These are phyloP conservation scores for Blumeria graminis DNA, from an alignment of 2,329 filamentous ascomycete species.

Conservation along the genomic window DNA sequence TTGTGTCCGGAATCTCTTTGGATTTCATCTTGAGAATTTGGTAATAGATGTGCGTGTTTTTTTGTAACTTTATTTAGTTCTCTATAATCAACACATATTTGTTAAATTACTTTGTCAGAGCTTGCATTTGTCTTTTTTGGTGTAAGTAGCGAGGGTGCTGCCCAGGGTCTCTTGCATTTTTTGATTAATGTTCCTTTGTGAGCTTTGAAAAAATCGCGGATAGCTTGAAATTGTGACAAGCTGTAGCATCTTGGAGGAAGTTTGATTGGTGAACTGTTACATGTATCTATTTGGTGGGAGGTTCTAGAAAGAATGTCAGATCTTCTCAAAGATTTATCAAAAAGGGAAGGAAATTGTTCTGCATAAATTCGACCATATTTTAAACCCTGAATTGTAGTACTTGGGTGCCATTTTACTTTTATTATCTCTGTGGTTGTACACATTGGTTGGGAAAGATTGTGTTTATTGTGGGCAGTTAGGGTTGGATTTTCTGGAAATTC, in stretches of 20 bases:
- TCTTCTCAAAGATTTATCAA: not conserved
- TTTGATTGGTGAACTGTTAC: not conserved
- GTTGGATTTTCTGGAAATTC: too few species aligned
- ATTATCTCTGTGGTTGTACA: too few species aligned
- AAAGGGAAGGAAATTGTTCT: not conserved
- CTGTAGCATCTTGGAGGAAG: not conserved
- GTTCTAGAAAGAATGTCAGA: not conserved
- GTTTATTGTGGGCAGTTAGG: too few species aligned
- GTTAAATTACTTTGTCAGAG: too few species aligned
- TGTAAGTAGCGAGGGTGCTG: not conserved
- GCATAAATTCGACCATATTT: not conserved
- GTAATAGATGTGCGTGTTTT: not conserved
- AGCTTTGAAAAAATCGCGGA: not conserved
- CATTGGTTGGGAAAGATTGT: too few species aligned
- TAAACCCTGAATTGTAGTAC: not conserved
- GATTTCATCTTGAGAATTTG: not conserved
- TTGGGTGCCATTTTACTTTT: too few species aligned
- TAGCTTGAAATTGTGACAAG: not conserved
- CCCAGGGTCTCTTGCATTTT: not conserved
- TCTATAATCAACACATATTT: too few species aligned
- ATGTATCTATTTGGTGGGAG: not conserved
- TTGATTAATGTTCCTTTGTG: not conserved
- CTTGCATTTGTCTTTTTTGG: too few species aligned
- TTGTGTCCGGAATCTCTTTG: not conserved
- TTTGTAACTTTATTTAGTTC: too few species aligned